Conservation (phyloP, 164 flowering plant species). For the Sedum album region DNA sequence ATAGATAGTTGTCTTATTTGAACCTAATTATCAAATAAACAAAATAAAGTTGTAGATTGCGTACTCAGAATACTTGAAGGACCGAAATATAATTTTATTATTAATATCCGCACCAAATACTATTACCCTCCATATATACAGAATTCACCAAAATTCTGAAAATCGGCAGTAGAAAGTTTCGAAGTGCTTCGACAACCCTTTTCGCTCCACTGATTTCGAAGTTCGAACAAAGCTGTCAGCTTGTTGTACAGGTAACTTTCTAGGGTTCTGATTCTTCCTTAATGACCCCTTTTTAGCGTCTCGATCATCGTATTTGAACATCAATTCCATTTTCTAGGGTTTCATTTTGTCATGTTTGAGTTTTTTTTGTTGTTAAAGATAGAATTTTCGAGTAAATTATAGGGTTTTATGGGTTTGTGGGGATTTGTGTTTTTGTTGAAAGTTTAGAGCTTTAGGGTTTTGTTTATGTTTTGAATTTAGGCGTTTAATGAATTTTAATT, state of each 20-base stretch:
- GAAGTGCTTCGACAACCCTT: neutral
- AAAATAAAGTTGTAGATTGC: too few relatives aligned
- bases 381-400: neutral
- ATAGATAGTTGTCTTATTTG: too few relatives aligned
- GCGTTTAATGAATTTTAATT: neutral
- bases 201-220: conserved; percentile 4
- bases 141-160: neutral
- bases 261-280: conserved; percentile 2
- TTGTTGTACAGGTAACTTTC: neutral
- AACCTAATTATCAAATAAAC: too few relatives aligned
- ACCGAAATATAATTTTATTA: too few relatives aligned
- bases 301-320: neutral
- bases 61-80: too few relatives aligned
- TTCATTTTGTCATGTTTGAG: neutral
- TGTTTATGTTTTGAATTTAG: neutral
- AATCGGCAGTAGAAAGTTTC: neutral
- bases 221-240: conserved; percentile 1
- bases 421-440: neutral
- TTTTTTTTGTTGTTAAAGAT: neutral
- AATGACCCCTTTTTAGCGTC: neutral
- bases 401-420: neutral
- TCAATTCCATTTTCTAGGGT: neutral
- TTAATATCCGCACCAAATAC: too few relatives aligned
- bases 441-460: neutral
- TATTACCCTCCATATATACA: too few relatives aligned